Base-by-base conservation (phyloP, 805 yeast species). In the Starmerella sp. region DNA sequence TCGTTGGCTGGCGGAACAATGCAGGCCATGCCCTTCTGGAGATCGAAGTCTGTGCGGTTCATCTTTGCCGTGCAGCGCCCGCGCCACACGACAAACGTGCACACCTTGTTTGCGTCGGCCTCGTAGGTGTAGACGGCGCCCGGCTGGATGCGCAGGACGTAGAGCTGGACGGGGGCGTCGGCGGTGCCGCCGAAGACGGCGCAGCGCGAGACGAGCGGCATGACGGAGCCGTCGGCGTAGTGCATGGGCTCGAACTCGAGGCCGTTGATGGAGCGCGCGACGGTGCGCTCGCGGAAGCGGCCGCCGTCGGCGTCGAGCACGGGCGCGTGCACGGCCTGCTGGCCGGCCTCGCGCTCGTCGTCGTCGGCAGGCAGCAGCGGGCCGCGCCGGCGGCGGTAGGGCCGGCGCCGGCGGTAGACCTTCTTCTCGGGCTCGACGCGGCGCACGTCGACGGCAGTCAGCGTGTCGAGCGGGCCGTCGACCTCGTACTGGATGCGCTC, bases 1-100 rank as follows among this genome's bases (percentile, higher is more conserved):
- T 60, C 61, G 39, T 61, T 60, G 15, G 62, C 60, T 1, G 55
- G 46, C 1, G 65, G 65, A 7, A 59, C 63, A 7, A 51, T 15
- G 43, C 58, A 59, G 6, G 62, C 56, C 52, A 57, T 56, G 6
- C 63, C 64, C 47, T 56, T 49, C 30, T 48, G 47, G 10, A 59
- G 54, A 6, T 44, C 57, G 31, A 62, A 55, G 41, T 51, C 49
- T 37, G 59, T 54, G 30, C 15, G 39, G 46, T 56, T 55, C 14
- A 59, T 30, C 13, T 42, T 54, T 6, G 56, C 60, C 11, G 52
- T 28, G 36, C 61, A 52, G 36, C 38, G 15, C 17, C 65, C 65
- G 14, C 55, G 48, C 61, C 60, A 58, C 6, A 57, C 60, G 22
- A 62, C 52, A 42, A 60, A 57, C 10, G 62, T 54, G 42, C 53